phyloP scores from a whole-genome alignment of 257 asterid species.

The Verbena officinalis region DNA sequence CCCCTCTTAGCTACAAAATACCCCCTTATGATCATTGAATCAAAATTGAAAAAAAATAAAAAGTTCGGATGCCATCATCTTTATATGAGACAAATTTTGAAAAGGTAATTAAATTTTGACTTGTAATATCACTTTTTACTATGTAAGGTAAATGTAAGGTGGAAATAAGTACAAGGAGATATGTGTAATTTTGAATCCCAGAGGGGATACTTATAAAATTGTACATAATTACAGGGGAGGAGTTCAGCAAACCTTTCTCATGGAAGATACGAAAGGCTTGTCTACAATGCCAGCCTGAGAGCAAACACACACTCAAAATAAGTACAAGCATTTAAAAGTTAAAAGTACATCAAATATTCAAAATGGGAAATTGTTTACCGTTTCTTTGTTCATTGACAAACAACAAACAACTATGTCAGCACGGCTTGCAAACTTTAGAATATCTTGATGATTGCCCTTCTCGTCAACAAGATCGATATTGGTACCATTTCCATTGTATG shows the following conservation, averaged over 20 bases:
- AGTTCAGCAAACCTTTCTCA: conserved; percentile 72
- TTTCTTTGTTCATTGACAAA: conserved; percentile 72
- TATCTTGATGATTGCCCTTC: conserved; percentile 78
- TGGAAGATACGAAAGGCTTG: conserved; percentile 71
- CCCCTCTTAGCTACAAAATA: too few species aligned
- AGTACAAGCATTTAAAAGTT: not conserved
- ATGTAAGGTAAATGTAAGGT: too few species aligned
- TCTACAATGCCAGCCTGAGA: conserved; percentile 82
- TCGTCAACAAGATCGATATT: conserved; percentile 66
- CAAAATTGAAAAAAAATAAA: too few species aligned
- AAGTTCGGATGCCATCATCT: too few species aligned
- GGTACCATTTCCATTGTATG: conserved; percentile 30
- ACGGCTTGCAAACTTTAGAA: conserved; percentile 66
- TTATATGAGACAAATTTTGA: too few species aligned
- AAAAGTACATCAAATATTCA: conserved; percentile 3
- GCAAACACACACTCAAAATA: conserved; percentile 14
- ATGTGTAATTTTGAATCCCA: too few species aligned
- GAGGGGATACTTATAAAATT: too few species aligned
- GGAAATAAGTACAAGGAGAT: too few species aligned
- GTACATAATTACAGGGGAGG: not conserved
- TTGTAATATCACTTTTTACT: too few species aligned
- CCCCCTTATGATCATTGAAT: too few species aligned
- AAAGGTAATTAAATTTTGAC: too few species aligned
- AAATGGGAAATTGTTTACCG: conserved; percentile 45
- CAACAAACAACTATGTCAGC: conserved; percentile 93